Percentiles rank a stretch among this genome's conserved stretches.
Evolutionary conservation across 352 stramenopile species (phyloP).

Genomic region (Phytophthora constricta): DNA sequence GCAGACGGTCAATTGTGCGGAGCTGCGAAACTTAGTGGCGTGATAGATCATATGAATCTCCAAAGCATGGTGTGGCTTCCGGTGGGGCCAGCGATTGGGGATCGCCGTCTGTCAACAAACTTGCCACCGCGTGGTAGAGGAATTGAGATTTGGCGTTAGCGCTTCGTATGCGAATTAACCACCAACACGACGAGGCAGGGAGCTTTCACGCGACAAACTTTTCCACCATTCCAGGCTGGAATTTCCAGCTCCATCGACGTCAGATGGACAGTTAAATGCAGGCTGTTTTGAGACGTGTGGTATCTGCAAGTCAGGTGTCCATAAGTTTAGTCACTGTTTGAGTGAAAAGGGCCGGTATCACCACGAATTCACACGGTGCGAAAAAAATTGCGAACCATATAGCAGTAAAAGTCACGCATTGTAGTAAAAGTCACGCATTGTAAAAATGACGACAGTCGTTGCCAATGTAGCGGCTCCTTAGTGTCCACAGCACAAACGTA

Average conservation of each 20-base stretch:
- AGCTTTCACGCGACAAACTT: constrained; percentile 22
- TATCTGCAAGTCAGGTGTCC: too few relatives aligned
- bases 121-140: background rate
- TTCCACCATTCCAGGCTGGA: constrained; percentile 22
- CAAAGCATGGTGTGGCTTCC: background rate
- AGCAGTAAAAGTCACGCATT: background rate
- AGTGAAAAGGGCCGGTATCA: background rate
- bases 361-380: constrained; percentile 6
- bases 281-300: constrained; percentile 18
- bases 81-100: too few relatives aligned
- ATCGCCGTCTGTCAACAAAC: constrained; percentile 17
- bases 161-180: background rate
- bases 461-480: constrained; percentile 1
- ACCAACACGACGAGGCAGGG: background rate
- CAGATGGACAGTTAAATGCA: constrained; percentile 16
- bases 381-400: constrained; percentile 12
- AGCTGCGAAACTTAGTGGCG: constrained; percentile 14
- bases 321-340: background rate
- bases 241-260: too few relatives aligned
- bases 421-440: background rate
- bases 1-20: constrained; percentile 16
- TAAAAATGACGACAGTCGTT: constrained; percentile 12
- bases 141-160: background rate
- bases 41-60: constrained; percentile 19
- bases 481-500: background rate